Percentiles rank a stretch among this genome's conserved stretches.
These are phyloP conservation scores for Capronia coronata DNA, from an alignment of 2,329 filamentous ascomycete genomes.

Conservation along the genomic window DNA sequence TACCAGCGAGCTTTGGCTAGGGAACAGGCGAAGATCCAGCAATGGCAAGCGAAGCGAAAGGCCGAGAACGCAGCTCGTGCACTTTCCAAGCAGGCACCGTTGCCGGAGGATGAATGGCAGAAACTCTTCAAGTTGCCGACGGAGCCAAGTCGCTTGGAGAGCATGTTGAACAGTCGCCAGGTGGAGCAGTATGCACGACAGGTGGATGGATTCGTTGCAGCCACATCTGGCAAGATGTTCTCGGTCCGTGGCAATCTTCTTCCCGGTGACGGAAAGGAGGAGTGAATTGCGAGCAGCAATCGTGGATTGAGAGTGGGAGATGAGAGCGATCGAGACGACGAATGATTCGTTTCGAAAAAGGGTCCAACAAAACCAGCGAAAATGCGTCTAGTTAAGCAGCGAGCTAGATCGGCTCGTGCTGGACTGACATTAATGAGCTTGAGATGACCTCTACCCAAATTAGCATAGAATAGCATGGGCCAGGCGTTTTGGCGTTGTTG, in stretches of 20 bases:
- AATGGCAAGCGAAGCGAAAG: conserved; percentile 96
- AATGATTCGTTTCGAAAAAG: background rate
- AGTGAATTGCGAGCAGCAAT: conserved; percentile 2
- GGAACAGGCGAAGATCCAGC: conserved; percentile 92
- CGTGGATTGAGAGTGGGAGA: background rate
- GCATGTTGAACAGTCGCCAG: conserved; percentile 89
- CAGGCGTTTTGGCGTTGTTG: background rate
- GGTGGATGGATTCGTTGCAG: conserved; percentile 90
- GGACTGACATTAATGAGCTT: conserved; percentile 1
- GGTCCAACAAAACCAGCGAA: background rate
- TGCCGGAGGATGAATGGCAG: conserved; percentile 98
- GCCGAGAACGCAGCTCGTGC: conserved; percentile 82
- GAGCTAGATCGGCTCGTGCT: background rate
- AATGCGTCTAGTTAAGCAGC: background rate
- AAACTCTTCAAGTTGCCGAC: conserved; percentile 95
- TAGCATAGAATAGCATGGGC: conserved; percentile 1
- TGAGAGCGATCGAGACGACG: background rate
- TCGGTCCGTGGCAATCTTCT: conserved; percentile 69
- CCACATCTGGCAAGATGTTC: conserved; percentile 95
- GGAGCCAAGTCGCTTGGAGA: conserved; percentile 87
- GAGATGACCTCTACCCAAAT: background rate
- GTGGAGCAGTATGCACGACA: conserved; percentile 97
- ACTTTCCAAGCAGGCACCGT: conserved; percentile 76
- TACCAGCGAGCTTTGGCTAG: conserved; percentile 90
- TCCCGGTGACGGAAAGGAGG: conserved; percentile 41